Evolutionary conservation across 148 eudicot species (phyloP).

Genomic region (Dianthus caryophyllus): DNA sequence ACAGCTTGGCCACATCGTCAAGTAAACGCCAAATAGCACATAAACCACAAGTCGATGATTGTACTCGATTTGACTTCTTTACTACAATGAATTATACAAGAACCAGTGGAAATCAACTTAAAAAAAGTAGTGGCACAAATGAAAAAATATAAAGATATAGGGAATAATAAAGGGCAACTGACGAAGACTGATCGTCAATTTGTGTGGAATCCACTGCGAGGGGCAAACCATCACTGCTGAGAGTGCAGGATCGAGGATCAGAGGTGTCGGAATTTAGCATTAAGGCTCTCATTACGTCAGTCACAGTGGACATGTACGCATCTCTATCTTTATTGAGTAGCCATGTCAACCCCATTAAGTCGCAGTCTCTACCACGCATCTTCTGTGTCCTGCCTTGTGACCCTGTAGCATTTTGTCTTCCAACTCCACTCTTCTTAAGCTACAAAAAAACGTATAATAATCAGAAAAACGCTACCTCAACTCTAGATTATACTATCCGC

Average conservation of each 20-base stretch:
- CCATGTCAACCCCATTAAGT: conserved; percentile 94
- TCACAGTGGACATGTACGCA: conserved; percentile 68
- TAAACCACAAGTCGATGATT: not conserved
- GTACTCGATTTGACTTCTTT: not conserved
- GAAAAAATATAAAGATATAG: conserved; percentile 20
- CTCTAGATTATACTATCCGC: no score
- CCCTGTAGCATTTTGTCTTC: conserved; percentile 34
- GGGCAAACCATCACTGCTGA: conserved; percentile 74
- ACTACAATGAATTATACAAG: conserved; percentile 12
- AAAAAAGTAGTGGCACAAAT: conserved; percentile 20
- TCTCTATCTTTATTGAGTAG: conserved; percentile 72
- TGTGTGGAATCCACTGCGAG: conserved; percentile 80
- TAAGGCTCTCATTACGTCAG: conserved; percentile 62
- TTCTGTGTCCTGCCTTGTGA: conserved; percentile 46
- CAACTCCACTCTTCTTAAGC: conserved; percentile 43
- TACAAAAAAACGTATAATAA: conserved; percentile 20
- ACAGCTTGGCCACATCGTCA: not conserved
- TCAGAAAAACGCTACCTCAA: not conserved
- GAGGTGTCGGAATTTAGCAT: conserved; percentile 52
- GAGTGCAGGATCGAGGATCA: conserved; percentile 56
- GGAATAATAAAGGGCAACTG: conserved; percentile 19
- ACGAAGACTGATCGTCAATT: conserved; percentile 49
- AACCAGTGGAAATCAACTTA: not conserved
- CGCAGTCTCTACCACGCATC: conserved; percentile 70
- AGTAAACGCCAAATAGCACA: not conserved